phyloP scores from a whole-genome alignment of 2,329 filamentous ascomycete species.

The Aureobasidium sp. region DNA sequence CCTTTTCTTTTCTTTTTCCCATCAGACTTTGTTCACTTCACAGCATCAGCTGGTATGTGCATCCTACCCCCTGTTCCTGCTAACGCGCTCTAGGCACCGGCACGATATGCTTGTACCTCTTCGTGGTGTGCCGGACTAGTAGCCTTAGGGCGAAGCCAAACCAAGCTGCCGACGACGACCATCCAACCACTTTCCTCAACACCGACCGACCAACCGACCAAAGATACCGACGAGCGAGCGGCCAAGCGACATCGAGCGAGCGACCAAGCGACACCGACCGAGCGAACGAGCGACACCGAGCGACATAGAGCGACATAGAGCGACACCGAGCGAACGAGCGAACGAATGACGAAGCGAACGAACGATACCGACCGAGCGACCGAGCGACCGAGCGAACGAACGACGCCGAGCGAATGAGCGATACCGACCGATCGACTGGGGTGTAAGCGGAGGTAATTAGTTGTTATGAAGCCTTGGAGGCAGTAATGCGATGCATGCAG shows the following conservation, averaged over 20 bases:
- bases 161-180: background rate
- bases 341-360: too few species aligned
- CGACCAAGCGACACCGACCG: background rate
- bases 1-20: background rate
- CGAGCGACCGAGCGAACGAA: background rate
- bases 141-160: background rate
- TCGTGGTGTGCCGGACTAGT: constrained; percentile 2
- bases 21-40: background rate
- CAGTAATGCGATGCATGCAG: background rate
- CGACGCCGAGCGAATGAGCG: background rate
- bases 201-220: background rate
- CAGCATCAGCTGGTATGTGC: background rate
- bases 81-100: background rate
- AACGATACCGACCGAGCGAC: background rate
- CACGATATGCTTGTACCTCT: constrained; percentile 6
- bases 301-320: background rate
- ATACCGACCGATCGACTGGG: too few species aligned
- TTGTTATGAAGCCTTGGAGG: background rate
- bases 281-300: background rate
- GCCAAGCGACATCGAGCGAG: background rate
- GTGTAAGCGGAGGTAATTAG: background rate
- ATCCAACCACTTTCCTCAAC: background rate
- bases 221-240: background rate
- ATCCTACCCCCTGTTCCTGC: background rate
- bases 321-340: background rate